Evolutionary conservation across 441 rosid genomes (phyloP).

Genomic region (Populus hybrid): DNA sequence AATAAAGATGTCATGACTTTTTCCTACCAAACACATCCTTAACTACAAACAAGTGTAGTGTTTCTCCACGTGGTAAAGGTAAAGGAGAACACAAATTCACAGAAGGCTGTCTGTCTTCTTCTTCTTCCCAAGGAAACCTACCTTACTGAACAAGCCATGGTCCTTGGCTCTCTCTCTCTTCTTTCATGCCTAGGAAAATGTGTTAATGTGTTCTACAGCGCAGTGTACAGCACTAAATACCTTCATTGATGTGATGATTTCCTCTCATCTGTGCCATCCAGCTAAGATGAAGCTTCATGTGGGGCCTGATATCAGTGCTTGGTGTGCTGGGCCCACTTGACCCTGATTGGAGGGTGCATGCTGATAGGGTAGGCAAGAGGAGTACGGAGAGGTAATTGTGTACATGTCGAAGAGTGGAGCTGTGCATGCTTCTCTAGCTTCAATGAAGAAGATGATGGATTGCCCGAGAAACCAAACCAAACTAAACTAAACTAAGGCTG

Average conservation of each 20-base stretch:
- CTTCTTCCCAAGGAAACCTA: not conserved
- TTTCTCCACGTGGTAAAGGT: not conserved
- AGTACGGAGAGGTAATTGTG: not conserved
- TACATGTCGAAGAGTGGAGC: not conserved
- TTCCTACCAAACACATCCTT: not conserved
- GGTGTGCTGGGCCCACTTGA: not conserved
- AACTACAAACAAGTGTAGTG: not conserved
- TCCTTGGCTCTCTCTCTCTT: not conserved
- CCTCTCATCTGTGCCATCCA: constrained; percentile 26
- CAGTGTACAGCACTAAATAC: not conserved
- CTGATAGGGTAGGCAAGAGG: not conserved
- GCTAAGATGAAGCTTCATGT: constrained; percentile 27
- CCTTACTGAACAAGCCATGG: constrained; percentile 14
- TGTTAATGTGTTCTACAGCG: constrained; percentile 5
- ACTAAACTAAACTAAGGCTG: too few species aligned
- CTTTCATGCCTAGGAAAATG: constrained; percentile 4
- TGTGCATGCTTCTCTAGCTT: constrained; percentile 15
- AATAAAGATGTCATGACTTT: not conserved
- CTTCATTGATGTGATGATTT: not conserved
- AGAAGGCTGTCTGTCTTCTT: not conserved
- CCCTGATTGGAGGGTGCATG: constrained; percentile 1
- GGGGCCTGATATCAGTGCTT: constrained; percentile 5
- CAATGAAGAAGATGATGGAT: not conserved
- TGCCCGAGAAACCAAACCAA: not conserved
- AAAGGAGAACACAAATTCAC: not conserved